These are phyloP conservation scores for Ophiostoma sp. DNA, from an alignment of 2,329 filamentous ascomycete genomes.

Conservation along the genomic window DNA sequence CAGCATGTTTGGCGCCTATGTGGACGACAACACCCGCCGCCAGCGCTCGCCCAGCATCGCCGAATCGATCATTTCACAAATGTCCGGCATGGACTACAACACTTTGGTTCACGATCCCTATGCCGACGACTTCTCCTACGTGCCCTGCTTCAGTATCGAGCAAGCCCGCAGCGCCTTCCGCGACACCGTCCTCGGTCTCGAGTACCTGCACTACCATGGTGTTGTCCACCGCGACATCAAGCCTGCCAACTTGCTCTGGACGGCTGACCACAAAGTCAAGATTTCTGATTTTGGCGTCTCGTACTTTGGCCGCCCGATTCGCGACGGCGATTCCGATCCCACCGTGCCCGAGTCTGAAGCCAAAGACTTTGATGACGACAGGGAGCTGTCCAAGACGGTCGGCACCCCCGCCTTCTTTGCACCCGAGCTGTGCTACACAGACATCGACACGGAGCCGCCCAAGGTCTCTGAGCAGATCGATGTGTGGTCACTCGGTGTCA, in stretches of 20 bases:
- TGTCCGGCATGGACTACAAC: slow-evolving; percentile 60
- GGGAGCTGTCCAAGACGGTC: slow-evolving; percentile 96
- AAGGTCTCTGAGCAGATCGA: slow-evolving; percentile 92
- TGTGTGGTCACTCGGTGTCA: slow-evolving; percentile 94
- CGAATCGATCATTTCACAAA: slow-evolving; percentile 67
- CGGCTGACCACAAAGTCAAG: slow-evolving; percentile 79
- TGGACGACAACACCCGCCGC: slow-evolving; percentile 50
- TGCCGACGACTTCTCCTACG: slow-evolving; percentile 85
- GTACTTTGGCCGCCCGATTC: slow-evolving; percentile 83
- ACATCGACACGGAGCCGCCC: slow-evolving; percentile 61
- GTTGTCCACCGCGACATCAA: slow-evolving; percentile 83
- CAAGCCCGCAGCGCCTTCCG: slow-evolving; percentile 80
- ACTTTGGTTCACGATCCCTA: slow-evolving; percentile 57
- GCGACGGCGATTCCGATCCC: slow-evolving; percentile 75
- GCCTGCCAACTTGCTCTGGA: slow-evolving; percentile 85
- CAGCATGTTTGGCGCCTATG: slow-evolving; percentile 69
- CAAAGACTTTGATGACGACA: slow-evolving; percentile 81
- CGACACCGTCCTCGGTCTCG: slow-evolving; percentile 85
- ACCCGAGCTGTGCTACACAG: slow-evolving; percentile 89
- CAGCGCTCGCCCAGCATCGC: slow-evolving; percentile 74
- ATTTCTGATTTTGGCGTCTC: slow-evolving; percentile 99
- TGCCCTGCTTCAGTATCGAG: slow-evolving; percentile 84
- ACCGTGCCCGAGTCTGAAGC: slow-evolving; percentile 74
- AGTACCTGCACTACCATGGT: slow-evolving; percentile 86
- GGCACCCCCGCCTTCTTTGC: slow-evolving; percentile 97